Evolutionary conservation across 768 basidiomycete genomes (phyloP), one percentile per base, ranked within the genome.

Genomic region (Xerocomellus intermedius): DNA sequence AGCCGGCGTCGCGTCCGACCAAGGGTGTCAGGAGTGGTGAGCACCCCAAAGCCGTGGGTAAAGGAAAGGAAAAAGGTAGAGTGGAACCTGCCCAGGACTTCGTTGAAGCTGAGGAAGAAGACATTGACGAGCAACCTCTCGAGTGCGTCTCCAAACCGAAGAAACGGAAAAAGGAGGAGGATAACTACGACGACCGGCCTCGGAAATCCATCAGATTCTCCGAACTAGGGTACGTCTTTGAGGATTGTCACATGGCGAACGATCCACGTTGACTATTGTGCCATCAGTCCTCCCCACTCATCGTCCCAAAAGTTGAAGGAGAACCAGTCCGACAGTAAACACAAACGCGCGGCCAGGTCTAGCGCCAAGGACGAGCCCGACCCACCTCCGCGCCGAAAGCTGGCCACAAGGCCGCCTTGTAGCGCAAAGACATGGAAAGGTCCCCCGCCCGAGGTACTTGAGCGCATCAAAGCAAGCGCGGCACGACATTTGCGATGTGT

Each of bases 391-490:
- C 37, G 12, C 3, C 33, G 17, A 9, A 56, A 56, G 24, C 26
- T 41, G n/a, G 13, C 41, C 28, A 49, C 16, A 14, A 50, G 56
- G 22, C 48, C 33, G 6, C 42, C 52, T 8, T 50, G 50, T 2
- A 59, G 51, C 10, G n/a, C 57, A 8, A 66, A 64, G 50, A n/a
- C 45, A 8, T 46, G 50, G 14, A 72, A 65, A 57, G 76, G 77
- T 8, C 76, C 74, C 2, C 77, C 77, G 0, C 74, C 60, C 21
- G 70, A 74, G 24, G 71, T 78, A 3, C 68, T 78, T 8, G 69
- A 70, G 37, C 71, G 75, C 47, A 69, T 78, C 30, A 71, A 65
- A 47, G 68, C 73, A 14, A 68, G 73, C 28, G 64, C 64, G 1
- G 60, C 52, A 13, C 61, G 62, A 35, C 48, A 62, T 48, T 38